These are phyloP conservation scores for Scedosporium boydii DNA, from an alignment of 2,329 filamentous ascomycete genomes.

Conservation along the genomic window DNA sequence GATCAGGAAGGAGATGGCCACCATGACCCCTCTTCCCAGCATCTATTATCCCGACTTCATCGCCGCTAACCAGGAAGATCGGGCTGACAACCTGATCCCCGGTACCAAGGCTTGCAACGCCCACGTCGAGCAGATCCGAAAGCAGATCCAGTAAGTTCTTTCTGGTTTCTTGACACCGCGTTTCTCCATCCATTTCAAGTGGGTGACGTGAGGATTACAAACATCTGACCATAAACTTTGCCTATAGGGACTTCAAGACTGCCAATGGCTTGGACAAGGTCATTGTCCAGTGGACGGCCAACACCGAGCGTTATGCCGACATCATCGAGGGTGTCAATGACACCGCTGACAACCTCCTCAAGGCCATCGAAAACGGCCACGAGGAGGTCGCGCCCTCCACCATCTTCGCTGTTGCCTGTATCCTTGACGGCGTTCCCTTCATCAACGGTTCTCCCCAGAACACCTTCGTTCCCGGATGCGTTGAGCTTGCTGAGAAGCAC, in stretches of 20 bases:
- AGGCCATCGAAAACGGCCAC: slow-evolving; percentile 78
- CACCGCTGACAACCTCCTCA: slow-evolving; percentile 87
- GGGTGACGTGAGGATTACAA: background rate
- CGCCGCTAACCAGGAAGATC: slow-evolving; percentile 93
- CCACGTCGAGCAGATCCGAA: slow-evolving; percentile 86
- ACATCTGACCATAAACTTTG: background rate
- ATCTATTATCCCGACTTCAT: slow-evolving; percentile 99
- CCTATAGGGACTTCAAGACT: slow-evolving; percentile 71
- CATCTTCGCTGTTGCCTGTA: slow-evolving; percentile 88
- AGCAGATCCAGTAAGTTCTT: slow-evolving; percentile 57
- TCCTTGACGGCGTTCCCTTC: slow-evolving; percentile 83
- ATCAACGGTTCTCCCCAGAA: slow-evolving; percentile 99
- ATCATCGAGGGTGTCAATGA: slow-evolving; percentile 86
- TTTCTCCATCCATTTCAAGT: background rate
- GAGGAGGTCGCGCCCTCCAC: slow-evolving; percentile 91
- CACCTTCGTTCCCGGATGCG: slow-evolving; percentile 90
- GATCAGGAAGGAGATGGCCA: slow-evolving; percentile 86
- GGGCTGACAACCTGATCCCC: slow-evolving; percentile 81
- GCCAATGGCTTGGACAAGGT: slow-evolving; percentile 83
- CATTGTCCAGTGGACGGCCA: slow-evolving; percentile 96
- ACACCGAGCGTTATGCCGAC: slow-evolving; percentile 94
- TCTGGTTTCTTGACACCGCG: slow-evolving; percentile 34
- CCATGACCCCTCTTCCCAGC: slow-evolving; percentile 80
- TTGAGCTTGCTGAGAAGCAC: slow-evolving; percentile 80
- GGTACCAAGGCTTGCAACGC: slow-evolving; percentile 76